Percentiles rank a stretch among this genome's conserved stretches.
phyloP scores from a whole-genome alignment of 225 moss, liverwort and hornwort species.

The Climacium dendroides region DNA sequence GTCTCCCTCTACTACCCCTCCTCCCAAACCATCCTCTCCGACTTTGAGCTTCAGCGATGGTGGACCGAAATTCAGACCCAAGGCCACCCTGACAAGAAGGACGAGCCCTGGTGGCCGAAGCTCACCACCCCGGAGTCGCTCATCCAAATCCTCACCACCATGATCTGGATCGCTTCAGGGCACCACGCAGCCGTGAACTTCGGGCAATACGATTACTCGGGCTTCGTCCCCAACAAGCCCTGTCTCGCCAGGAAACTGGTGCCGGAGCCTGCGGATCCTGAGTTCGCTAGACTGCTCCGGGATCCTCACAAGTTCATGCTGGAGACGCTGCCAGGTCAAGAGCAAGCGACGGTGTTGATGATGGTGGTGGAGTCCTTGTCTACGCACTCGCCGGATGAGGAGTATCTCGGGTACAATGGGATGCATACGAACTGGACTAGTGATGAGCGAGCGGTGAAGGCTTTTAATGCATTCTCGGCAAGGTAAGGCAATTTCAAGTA shows the following conservation, averaged over 20 bases:
- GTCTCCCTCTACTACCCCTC: constrained; percentile 52
- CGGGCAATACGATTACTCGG: constrained; percentile 44
- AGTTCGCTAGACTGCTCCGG: constrained; percentile 24
- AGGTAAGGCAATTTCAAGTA: not conserved
- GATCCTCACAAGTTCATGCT: constrained; percentile 46
- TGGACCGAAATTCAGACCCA: constrained; percentile 64
- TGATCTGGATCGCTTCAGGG: constrained; percentile 69
- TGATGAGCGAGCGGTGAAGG: constrained; percentile 10
- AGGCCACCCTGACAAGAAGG: constrained; percentile 72
- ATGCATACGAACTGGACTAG: constrained; percentile 55
- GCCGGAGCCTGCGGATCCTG: constrained; percentile 31
- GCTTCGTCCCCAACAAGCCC: constrained; percentile 82
- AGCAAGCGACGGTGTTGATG: constrained; percentile 65
- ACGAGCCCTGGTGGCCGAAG: constrained; percentile 72
- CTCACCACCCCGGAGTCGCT: constrained; percentile 32
- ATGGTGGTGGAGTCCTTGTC: constrained; percentile 66
- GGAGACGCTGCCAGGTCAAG: constrained; percentile 40
- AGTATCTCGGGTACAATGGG: constrained; percentile 55
- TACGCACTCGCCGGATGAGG: constrained; percentile 81
- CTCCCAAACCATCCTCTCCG: constrained; percentile 13
- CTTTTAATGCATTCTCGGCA: constrained; percentile 23
- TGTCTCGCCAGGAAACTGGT: constrained; percentile 45
- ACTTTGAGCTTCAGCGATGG: constrained; percentile 69
- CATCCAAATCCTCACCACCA: constrained; percentile 40
- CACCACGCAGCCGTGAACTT: constrained; percentile 64